Evolutionary conservation across 1,284 basidiomycete genomes (phyloP), one percentile per base, ranked within the genome.

Genomic region (Cronartium quercuum): DNA sequence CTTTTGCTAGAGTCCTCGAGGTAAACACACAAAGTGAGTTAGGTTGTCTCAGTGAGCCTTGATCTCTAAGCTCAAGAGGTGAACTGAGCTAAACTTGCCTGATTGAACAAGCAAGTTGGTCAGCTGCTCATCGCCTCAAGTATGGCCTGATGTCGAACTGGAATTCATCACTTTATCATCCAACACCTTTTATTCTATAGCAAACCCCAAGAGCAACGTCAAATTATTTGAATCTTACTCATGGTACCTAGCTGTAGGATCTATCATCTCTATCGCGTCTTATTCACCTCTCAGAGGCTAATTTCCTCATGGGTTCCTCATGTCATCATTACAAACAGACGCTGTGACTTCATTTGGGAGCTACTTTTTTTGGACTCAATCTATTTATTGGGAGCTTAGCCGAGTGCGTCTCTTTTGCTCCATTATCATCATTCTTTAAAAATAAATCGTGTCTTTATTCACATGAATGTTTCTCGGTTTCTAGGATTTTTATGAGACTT

Each of bases 231-330:
- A 0, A 84, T 91, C 18, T 84, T 92, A 34, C 87, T 91, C 81
- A 88, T 92, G 88, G 89, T 90, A 1, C 89, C 90, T 3, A 84
- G 91, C 47, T 91, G 91, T 80, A 87, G 88, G 15, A 80, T 86
- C 42, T 86, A 89, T 81, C 88, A 87, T 78, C 85, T 88, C 71
- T 84, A 86, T 1, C 88, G 88, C 2, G 91, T 88, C 82, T 82
- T 90, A 42, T 90, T 88, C 82, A 90, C 76, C 63, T 68, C 29
- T 13, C 15, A 75, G 44, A 67, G n/a, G n/a, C n/a, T n/a, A n/a
- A n/a, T n/a, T n/a, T n/a, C n/a, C n/a, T n/a, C n/a, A n/a, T 73
- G 69, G 62, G 47, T 47, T 60, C 35, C 13, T 60, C 24, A 60
- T 60, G 4, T n/a, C 18, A 60, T 24, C 21, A 60, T 60, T 37